Evolutionary conservation across 352 stramenopile species (phyloP), one percentile per base, ranked within the genome.

Genomic region (Globisporangium camurandrum): DNA sequence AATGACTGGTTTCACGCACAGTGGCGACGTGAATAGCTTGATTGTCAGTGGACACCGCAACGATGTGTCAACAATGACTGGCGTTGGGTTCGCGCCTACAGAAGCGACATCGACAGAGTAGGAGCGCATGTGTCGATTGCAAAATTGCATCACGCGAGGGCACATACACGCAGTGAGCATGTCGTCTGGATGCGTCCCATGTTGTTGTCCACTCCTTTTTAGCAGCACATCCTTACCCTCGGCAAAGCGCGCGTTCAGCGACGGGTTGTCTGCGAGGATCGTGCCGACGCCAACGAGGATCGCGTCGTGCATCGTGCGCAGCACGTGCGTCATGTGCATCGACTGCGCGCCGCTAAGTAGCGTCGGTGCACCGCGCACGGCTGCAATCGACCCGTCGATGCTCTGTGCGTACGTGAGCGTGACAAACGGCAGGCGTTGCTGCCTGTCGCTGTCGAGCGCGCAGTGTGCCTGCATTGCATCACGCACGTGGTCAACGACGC

Each of bases 341-440:
- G 82, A 93, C 31, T 50, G 59, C 17, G 62, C 17, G 3, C 86
- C 83, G 48, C 80, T 91, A 27, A 93, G 55, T 23, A 87, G 40
- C 39, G 79, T 91, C 27, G 79, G 77, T 50, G 8, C 43, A 86
- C 82, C 82, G 68, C 70, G 67, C 47, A 79, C 51, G 3, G 67
- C 73, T 2, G 84, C 52, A 31, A 96, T 79, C 4, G 74, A 93
- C 1, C 86, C 86, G 46, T 96, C 86, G 10, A 96, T 81, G 50
- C 86, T 96, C 52, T 96, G 86, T 36, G 86, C 86, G 49, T 95
- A 96, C 11, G 84, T 93, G 17, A 96, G 59, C 34, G 86, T 96
- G 37, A 95, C 54, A 26, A 82, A 76, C 3, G 80, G 75, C 38
- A 66, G 39, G 8, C 6, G 16, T 6, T 20, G 26, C 28, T 4